Percentiles rank a stretch among this genome's conserved stretches.
Evolutionary conservation across 805 yeast genomes (phyloP).

Genomic region (Wickerhamiella lipophila): DNA sequence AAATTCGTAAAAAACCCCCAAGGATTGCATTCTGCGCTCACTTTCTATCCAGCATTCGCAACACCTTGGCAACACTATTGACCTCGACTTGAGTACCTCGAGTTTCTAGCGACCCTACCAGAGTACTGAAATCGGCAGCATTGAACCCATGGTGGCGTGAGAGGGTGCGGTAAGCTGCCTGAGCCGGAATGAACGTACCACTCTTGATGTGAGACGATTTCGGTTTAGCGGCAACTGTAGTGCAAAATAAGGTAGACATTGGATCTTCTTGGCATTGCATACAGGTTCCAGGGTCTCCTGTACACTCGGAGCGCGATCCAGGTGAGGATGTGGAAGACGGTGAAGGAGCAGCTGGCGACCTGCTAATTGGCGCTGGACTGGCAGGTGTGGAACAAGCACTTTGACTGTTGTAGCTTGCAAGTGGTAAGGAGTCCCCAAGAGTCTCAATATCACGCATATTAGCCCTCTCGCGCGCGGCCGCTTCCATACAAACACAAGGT

Average conservation of each 20-base stretch:
- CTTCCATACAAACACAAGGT: constrained; percentile 85
- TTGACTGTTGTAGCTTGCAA: constrained; percentile 20
- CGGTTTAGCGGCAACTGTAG: constrained; percentile 53
- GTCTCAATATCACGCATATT: constrained; percentile 24
- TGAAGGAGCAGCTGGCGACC: neutral
- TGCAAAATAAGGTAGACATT: constrained; percentile 76
- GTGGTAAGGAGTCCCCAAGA: constrained; percentile 15
- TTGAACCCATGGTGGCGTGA: constrained; percentile 69
- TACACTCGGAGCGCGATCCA: constrained; percentile 33
- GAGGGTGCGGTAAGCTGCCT: constrained; percentile 80
- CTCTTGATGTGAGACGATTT: constrained; percentile 14
- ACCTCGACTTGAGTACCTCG: constrained; percentile 86
- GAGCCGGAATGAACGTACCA: constrained; percentile 61
- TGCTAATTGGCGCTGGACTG: neutral
- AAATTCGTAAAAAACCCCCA: neutral
- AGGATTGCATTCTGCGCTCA: neutral
- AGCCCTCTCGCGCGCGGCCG: constrained; percentile 34
- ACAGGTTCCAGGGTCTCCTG: constrained; percentile 84
- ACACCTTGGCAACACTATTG: constrained; percentile 74
- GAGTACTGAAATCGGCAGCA: constrained; percentile 55
- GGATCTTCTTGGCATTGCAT: constrained; percentile 74
- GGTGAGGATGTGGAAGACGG: neutral
- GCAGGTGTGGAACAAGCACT: constrained; percentile 5
- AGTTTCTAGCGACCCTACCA: constrained; percentile 64
- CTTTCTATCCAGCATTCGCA: constrained; percentile 55